Conservation (phyloP, 331 rosid species). For the Ulmus americana region DNA sequence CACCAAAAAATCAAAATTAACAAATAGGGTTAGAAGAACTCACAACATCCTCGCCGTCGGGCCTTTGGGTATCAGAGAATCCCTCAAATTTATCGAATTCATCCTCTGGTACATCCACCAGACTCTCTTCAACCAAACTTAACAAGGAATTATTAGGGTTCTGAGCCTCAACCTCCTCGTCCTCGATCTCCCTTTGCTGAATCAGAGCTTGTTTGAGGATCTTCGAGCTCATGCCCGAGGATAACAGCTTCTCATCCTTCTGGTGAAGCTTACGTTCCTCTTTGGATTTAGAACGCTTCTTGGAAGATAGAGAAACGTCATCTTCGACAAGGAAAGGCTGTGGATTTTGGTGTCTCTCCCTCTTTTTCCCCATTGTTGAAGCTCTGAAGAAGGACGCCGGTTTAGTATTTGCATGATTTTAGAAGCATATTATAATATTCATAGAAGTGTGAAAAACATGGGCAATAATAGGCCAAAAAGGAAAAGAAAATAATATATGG, state of each 20-base stretch:
- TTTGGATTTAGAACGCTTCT: constrained; percentile 38
- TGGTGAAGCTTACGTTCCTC: constrained; percentile 53
- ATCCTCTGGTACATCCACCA: constrained; percentile 29
- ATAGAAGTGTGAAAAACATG: too few relatives aligned
- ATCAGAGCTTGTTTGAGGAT: constrained; percentile 53
- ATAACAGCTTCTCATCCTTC: constrained; percentile 45
- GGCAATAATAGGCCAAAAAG: too few relatives aligned
- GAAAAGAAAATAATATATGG: too few relatives aligned
- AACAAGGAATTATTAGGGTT: constrained; percentile 28
- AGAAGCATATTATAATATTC: too few relatives aligned
- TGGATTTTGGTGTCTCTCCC: constrained; percentile 67
- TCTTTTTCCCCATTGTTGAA: constrained; percentile 58
- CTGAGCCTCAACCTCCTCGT: constrained; percentile 27
- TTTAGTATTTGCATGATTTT: too few relatives aligned
- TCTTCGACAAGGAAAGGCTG: constrained; percentile 56
- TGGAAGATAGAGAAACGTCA: constrained; percentile 31
- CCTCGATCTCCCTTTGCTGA: constrained; percentile 45
- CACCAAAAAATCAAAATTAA: not conserved
- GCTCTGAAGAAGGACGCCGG: not conserved
- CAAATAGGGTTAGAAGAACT: not conserved
- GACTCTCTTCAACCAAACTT: constrained; percentile 24
- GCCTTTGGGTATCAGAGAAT: constrained; percentile 52
- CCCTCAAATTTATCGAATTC: constrained; percentile 53
- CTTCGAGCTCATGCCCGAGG: constrained; percentile 59
- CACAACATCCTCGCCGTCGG: constrained; percentile 26